A percentile compares a stretch with the other conserved stretches of the same genome.
phyloP scores from a whole-genome alignment of 208 protist genomes.

The Trypanosoma congolense region DNA sequence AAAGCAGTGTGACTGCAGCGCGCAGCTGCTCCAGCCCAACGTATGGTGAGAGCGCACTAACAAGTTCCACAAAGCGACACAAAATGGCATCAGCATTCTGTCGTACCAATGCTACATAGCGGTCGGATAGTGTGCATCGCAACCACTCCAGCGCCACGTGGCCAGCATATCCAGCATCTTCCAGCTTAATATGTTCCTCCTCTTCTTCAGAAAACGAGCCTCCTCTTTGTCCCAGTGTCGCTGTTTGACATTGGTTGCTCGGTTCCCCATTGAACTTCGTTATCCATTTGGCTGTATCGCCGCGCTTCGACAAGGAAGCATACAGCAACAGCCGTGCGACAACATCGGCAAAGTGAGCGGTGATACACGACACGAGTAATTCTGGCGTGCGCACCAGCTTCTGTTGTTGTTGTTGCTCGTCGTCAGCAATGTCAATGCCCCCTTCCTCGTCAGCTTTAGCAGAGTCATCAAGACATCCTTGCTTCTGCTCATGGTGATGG shows the following conservation, averaged over 20 bases:
- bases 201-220: neutral
- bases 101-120: conserved; percentile 2
- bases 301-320: conserved; percentile 5
- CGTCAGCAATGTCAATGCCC: neutral
- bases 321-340: conserved; percentile 21
- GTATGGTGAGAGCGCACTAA: conserved; percentile 9
- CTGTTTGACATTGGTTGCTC: neutral
- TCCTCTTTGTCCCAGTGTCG: neutral
- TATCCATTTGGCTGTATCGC: neutral
- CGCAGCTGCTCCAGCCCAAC: conserved; percentile 8
- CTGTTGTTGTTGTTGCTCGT: neutral
- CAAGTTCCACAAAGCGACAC: conserved; percentile 21
- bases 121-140: conserved; percentile 7
- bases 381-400: neutral
- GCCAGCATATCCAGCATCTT: conserved; percentile 14
- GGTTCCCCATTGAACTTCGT: neutral
- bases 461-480: neutral
- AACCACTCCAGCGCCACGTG: conserved; percentile 19
- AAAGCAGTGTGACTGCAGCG: conserved; percentile 8
- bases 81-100: conserved; percentile 20
- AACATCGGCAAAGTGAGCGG: conserved; percentile 21
- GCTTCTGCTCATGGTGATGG: neutral
- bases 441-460: too few relatives aligned
- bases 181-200: neutral
- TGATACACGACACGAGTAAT: conserved; percentile 10